Evolutionary conservation across 176 grass and related monocot genomes (phyloP), one percentile per base, ranked within the genome.

Genomic region (Aegilops bicornis): DNA sequence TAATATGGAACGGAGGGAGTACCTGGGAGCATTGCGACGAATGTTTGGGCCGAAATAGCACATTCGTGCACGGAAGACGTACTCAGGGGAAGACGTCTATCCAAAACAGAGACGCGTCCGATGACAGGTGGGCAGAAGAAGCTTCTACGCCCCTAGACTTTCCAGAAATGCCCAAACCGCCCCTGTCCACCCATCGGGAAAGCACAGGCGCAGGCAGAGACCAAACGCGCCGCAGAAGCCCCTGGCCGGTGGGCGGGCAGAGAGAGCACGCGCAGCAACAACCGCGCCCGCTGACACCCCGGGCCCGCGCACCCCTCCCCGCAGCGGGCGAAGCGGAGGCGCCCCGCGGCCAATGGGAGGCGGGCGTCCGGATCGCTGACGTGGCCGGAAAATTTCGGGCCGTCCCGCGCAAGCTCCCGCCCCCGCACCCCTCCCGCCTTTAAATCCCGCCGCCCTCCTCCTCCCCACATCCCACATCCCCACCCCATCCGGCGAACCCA

Each of bases 381-480:
- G 90, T 92, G 95, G 80, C 67, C 65, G 1, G 30, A 64, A 80
- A 30, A 6, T 56, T 69, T 82, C 67, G 32, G 8, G 7, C 37
- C 80, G 80, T 88, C 93, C 90, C 93, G 93, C 93, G 82, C 87
- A 88, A 90, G 88, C 68, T 64, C 73, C 40, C 86, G 25, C 80
- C 81, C 66, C 66, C 16, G 0, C 30, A 1, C 27, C 8, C 31
- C 31, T 3, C 29, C 37, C 19, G 82, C 77, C 78, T 85, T 89
- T 91, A 88, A 91, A 91, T 35, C 63, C 85, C 84, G 69, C 82
- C 45, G 85, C 43, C 69, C 10, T 10, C 54, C 72, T 86, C 61
- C 75, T 47, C 71, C 14, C 48, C 10, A 70, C 84, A 52, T 17
- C 50, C 50, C 65, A 73, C 61, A 84, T 20, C 82, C 50, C 78